Evolutionary conservation across 768 basidiomycete species (phyloP), one percentile per base, ranked within the genome.

Genomic region (Collybia nuda): DNA sequence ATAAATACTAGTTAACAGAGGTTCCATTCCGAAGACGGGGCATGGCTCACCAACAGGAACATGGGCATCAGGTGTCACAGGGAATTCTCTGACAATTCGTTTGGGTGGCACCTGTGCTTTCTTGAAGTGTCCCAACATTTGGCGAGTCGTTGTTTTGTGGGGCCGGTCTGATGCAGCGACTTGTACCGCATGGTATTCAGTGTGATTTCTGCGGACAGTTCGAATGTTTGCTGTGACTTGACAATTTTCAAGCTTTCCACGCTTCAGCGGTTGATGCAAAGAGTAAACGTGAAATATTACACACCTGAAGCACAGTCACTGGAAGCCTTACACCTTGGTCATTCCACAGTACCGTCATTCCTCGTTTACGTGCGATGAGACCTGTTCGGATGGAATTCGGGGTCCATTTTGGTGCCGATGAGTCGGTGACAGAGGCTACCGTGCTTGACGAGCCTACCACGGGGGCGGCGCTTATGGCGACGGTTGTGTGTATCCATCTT

Each of bases 321-420:
- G 97, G 96, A 56, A 89, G 76, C 43, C 90, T 78, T 29, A 82
- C 84, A 21, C 97, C 97, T 51, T 92, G 86, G 64, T 88, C 81
- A 63, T 94, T 90, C 91, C 93, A 98, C 62, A 98, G 72, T 12
- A 82, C 82, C 8, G 91, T 88, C 97, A 98, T 98, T 40, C 97
- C 97, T 49, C 93, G 84, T 75, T 99, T 99, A 51, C 88, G 81
- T 21, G 93, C 96, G 66, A 99, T 88, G 54, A 97, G 75, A 6
- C 97, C 97, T 0, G 94, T 96, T 50, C 97, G 81, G 55, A 89
- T 80, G 6, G 92, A 93, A 53, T 79, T 75, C 41, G 95, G 85
- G 4, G 84, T 84, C 95, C 95, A 97, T 79, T 88, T 86, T 9
- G 74, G 53, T 35, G 72, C 59, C 14, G 62, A 48, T 7, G 61